These are phyloP conservation scores for Halophytophthora batemanensis DNA, from an alignment of 352 stramenopile species.

Conservation along the genomic window DNA sequence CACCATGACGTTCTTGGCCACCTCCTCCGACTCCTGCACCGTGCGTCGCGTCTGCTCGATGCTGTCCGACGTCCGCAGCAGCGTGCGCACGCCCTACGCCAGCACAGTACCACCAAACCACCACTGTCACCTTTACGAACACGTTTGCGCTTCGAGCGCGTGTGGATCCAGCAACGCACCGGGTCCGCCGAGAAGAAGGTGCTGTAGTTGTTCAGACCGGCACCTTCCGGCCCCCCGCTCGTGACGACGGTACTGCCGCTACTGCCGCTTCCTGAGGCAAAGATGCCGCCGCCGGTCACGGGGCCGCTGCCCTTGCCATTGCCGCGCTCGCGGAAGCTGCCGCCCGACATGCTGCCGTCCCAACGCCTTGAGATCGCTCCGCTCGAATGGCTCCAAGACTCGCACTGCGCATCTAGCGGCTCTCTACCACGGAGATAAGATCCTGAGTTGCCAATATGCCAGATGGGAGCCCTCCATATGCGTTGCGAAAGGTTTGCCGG, in stretches of 20 bases:
- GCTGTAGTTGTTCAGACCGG: slow-evolving; percentile 65
- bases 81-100: slow-evolving; percentile 56
- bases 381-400: not conserved
- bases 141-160: not conserved
- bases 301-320: slow-evolving; percentile 6
- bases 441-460: too few relatives aligned
- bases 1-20: slow-evolving; percentile 70
- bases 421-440: too few relatives aligned
- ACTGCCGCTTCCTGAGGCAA: slow-evolving; percentile 19
- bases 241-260: slow-evolving; percentile 18
- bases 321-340: slow-evolving; percentile 26
- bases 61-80: slow-evolving; percentile 70
- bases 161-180: slow-evolving; percentile 21
- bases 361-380: not conserved
- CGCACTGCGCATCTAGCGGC: not conserved
- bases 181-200: slow-evolving; percentile 59
- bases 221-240: slow-evolving; percentile 21
- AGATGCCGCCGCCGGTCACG: slow-evolving; percentile 23
- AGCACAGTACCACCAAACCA: slow-evolving; percentile 32
- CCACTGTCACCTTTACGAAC: not conserved
- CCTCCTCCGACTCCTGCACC: slow-evolving; percentile 61
- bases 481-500: not conserved
- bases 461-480: too few relatives aligned
- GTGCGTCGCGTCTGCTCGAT: slow-evolving; percentile 68
- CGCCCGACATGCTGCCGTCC: slow-evolving; percentile 46